Percentiles rank a stretch among this genome's conserved stretches.
Conservation (phyloP, 164 flowering plant genomes). For the Taxillus chinensis region DNA sequence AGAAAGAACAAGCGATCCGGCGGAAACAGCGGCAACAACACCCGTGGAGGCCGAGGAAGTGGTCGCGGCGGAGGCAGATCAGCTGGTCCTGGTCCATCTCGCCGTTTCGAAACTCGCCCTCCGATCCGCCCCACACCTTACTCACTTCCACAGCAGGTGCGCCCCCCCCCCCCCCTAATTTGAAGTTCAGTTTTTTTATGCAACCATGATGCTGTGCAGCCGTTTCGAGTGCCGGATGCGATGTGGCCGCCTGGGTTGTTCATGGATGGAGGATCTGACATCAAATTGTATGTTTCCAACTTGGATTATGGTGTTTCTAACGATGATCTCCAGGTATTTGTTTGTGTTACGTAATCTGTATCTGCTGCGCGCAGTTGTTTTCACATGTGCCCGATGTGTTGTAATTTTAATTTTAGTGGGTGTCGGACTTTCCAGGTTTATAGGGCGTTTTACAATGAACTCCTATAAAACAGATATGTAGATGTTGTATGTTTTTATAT, state of each 20-base stretch:
- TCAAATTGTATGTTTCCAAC: slow-evolving; percentile 1
- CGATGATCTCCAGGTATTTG: neutral
- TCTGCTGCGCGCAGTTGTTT: too few relatives aligned
- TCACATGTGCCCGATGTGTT: too few relatives aligned
- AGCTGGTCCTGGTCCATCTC: neutral
- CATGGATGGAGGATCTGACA: neutral
- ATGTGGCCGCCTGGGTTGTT: neutral
- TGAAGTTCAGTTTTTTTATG: neutral
- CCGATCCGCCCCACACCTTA: neutral
- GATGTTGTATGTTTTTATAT: too few relatives aligned
- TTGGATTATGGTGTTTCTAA: slow-evolving; percentile 5
- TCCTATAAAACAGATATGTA: too few relatives aligned
- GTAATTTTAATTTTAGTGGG: too few relatives aligned
- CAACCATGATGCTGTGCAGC: neutral
- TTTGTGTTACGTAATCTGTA: too few relatives aligned
- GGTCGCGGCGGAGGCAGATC: neutral
- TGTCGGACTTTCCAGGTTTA: too few relatives aligned
- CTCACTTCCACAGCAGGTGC: neutral
- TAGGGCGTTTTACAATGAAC: too few relatives aligned
- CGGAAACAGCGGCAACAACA: neutral
- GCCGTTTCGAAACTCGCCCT: neutral
- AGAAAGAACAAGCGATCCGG: neutral
- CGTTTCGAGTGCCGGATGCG: neutral
- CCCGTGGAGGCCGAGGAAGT: neutral
- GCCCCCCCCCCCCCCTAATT: too few relatives aligned